These are phyloP conservation scores for Geoglossum glabrum DNA, from an alignment of 495 filamentous ascomycete species.

Conservation along the genomic window DNA sequence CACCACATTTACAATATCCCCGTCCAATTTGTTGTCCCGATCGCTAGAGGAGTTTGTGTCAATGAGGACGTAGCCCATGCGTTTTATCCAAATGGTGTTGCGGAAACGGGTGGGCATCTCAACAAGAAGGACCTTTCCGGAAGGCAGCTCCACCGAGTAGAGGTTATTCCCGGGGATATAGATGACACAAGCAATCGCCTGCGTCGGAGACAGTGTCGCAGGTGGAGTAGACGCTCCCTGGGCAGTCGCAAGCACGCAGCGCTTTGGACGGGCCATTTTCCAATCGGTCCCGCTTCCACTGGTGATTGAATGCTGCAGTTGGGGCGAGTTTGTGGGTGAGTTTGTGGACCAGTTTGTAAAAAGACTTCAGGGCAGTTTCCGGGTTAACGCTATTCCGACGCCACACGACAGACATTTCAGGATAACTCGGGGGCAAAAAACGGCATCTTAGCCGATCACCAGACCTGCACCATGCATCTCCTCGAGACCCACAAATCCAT, in stretches of 20 bases:
- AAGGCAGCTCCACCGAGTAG: slow-evolving; percentile 48
- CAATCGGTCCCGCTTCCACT: neutral
- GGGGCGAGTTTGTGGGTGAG: too few relatives aligned
- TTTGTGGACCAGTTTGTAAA: neutral
- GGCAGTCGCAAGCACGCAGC: slow-evolving; percentile 50
- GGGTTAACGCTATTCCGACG: too few relatives aligned
- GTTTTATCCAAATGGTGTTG: slow-evolving; percentile 75
- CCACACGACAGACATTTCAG: neutral
- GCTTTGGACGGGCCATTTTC: slow-evolving; percentile 51
- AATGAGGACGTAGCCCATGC: slow-evolving; percentile 69
- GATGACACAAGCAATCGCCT: slow-evolving; percentile 53
- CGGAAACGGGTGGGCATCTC: slow-evolving; percentile 70
- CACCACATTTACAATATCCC: slow-evolving; percentile 86
- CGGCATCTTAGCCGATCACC: neutral
- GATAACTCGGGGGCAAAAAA: neutral
- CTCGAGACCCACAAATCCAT: too few relatives aligned
- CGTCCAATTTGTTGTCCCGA: slow-evolving; percentile 60
- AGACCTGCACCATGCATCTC: too few relatives aligned
- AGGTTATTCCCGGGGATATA: slow-evolving; percentile 76
- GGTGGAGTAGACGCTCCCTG: slow-evolving; percentile 60
- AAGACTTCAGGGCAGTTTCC: too few relatives aligned
- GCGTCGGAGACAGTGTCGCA: slow-evolving; percentile 35
- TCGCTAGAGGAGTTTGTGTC: slow-evolving; percentile 45
- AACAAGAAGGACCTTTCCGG: slow-evolving; percentile 39
- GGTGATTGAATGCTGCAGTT: too few relatives aligned